Conservation (phyloP, 1,284 basidiomycete genomes). For the Puccinia hordei region DNA sequence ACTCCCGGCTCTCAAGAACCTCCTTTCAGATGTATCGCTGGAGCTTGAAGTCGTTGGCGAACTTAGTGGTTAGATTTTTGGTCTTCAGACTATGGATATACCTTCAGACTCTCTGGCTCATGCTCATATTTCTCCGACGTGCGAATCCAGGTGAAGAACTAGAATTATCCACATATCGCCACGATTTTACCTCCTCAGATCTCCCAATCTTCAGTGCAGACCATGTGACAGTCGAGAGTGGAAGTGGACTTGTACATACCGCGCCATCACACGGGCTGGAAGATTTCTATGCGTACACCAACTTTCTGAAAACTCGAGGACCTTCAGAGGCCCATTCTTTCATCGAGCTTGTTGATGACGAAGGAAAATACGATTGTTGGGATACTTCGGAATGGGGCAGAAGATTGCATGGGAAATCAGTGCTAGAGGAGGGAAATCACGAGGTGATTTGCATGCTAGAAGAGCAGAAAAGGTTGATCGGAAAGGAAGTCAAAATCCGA, state of each 20-base stretch:
- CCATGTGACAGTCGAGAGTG: constrained; percentile 82
- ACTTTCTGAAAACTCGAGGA: constrained; percentile 59
- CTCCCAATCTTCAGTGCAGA: constrained; percentile 61
- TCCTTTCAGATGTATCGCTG: constrained; percentile 1
- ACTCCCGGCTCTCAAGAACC: constrained; percentile 18
- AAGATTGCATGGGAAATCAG: constrained; percentile 70
- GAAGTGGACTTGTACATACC: constrained; percentile 95
- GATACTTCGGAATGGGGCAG: constrained; percentile 62
- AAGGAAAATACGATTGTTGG: constrained; percentile 72
- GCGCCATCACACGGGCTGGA: constrained; percentile 94
- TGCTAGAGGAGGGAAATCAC: constrained; percentile 72
- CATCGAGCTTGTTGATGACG: constrained; percentile 67
- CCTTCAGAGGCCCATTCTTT: neutral
- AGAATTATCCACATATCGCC: constrained; percentile 68
- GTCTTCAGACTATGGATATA: neutral
- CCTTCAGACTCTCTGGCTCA: neutral
- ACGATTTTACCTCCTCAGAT: constrained; percentile 64
- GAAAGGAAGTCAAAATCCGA: constrained; percentile 69
- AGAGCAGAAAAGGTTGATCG: constrained; percentile 67
- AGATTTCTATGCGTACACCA: constrained; percentile 67
- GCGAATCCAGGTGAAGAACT: constrained; percentile 67
- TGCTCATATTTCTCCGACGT: constrained; percentile 62
- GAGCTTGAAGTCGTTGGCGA: constrained; percentile 23
- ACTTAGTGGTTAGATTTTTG: constrained; percentile 36
- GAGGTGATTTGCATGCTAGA: constrained; percentile 70